phyloP scores from a whole-genome alignment of 2,329 filamentous ascomycete species.

The Massarina eburnea region DNA sequence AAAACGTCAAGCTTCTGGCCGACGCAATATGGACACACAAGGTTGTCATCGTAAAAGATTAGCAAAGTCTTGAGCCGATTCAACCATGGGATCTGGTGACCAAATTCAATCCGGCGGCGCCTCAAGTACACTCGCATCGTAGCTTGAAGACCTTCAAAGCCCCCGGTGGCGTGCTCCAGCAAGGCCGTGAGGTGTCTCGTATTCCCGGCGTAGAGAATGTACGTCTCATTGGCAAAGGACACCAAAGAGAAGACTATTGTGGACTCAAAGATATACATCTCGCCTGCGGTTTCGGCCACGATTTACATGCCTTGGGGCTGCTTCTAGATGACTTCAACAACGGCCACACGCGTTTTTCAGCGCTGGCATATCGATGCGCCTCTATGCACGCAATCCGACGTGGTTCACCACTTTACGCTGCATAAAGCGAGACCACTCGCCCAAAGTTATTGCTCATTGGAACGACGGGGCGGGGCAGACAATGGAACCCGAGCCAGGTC shows the following conservation, averaged over 20 bases:
- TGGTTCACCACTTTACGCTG: constrained; percentile 49
- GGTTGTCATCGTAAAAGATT: constrained; percentile 48
- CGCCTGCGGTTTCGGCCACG: constrained; percentile 33
- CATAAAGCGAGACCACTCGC: constrained; percentile 42
- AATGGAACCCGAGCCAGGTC: constrained; percentile 48
- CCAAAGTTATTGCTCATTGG: constrained; percentile 45
- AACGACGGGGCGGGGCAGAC: constrained; percentile 47
- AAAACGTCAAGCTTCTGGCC: constrained; percentile 39
- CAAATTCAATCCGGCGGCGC: constrained; percentile 47
- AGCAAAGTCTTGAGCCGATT: constrained; percentile 44
- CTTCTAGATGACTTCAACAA: constrained; percentile 51
- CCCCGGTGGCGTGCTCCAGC: constrained; percentile 42
- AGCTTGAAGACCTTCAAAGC: constrained; percentile 46
- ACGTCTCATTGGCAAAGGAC: constrained; percentile 50
- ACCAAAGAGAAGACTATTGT: constrained; percentile 49
- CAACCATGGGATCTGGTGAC: constrained; percentile 51
- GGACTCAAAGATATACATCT: constrained; percentile 45
- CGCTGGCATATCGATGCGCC: constrained; percentile 55
- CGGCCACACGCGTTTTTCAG: constrained; percentile 51
- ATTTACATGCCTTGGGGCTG: constrained; percentile 43
- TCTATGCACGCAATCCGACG: constrained; percentile 47
- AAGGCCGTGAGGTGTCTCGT: constrained; percentile 6
- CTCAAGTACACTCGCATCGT: constrained; percentile 47
- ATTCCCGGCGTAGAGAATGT: constrained; percentile 50
- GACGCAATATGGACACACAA: constrained; percentile 50